Evolutionary conservation across 352 stramenopile genomes (phyloP).

Genomic region (Peronospora farinosa): DNA sequence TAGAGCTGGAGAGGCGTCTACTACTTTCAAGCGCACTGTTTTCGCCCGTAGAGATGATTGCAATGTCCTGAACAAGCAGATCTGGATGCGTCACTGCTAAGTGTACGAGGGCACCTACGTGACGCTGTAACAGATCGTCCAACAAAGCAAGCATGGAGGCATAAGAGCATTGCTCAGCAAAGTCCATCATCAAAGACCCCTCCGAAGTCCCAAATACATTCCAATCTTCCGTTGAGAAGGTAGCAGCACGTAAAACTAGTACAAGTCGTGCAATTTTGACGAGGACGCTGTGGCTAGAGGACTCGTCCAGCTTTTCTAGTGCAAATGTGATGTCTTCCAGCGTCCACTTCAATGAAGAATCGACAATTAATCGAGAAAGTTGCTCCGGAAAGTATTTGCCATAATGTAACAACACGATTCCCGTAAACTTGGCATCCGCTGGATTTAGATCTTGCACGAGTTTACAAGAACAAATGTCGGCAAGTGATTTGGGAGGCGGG

Average conservation of each 20-base stretch:
- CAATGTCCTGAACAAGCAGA: conserved; percentile 37
- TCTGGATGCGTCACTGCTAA: conserved; percentile 58
- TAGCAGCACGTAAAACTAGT: conserved; percentile 43
- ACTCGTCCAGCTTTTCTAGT: conserved; percentile 46
- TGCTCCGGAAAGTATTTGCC: conserved; percentile 69
- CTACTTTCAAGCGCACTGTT: conserved; percentile 2
- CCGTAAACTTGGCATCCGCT: conserved; percentile 42
- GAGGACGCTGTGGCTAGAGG: conserved; percentile 40
- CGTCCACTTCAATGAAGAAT: conserved; percentile 67
- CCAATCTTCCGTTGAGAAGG: conserved; percentile 29
- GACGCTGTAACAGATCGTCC: conserved; percentile 35
- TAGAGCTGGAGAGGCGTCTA: conserved; percentile 32
- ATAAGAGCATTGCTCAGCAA: conserved; percentile 30
- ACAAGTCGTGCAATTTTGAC: conserved; percentile 64
- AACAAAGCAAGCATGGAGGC: conserved; percentile 34
- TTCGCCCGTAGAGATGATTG: not conserved
- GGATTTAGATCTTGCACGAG: conserved; percentile 6
- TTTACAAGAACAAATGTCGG: conserved; percentile 18
- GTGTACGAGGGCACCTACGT: conserved; percentile 44
- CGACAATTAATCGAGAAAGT: conserved; percentile 60
- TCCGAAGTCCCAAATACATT: conserved; percentile 14
- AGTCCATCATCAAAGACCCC: conserved; percentile 5
- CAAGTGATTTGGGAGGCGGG: conserved; percentile 30
- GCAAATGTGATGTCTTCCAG: conserved; percentile 64
- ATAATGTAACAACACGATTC: conserved; percentile 63